These are phyloP conservation scores for Irpex sp. DNA, from an alignment of 1,284 basidiomycete genomes.

Conservation along the genomic window DNA sequence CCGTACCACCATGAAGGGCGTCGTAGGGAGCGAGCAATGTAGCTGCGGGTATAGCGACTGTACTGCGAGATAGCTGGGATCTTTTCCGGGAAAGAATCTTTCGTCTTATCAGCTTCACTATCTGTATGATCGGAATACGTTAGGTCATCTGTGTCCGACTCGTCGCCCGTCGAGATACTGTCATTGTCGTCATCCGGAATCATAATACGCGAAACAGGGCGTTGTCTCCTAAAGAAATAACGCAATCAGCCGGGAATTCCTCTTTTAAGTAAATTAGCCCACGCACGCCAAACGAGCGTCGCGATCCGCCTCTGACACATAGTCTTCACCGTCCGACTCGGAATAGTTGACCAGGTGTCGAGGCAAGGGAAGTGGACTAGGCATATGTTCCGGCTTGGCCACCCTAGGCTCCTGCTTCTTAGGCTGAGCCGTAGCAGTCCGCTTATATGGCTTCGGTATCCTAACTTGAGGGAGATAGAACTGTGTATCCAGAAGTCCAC, in stretches of 20 bases:
- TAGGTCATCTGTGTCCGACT: conserved; percentile 70
- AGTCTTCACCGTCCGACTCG: conserved; percentile 66
- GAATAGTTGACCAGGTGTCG: conserved; percentile 26
- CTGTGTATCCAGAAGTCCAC: conserved; percentile 34
- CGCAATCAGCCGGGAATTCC: neutral
- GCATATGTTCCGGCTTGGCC: neutral
- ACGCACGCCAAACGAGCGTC: conserved; percentile 62
- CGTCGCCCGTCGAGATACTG: conserved; percentile 63
- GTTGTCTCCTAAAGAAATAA: conserved; percentile 40
- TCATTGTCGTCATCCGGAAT: conserved; percentile 40
- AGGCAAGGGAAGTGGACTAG: neutral
- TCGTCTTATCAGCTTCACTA: conserved; percentile 3
- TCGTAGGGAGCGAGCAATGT: conserved; percentile 20
- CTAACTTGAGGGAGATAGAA: conserved; percentile 43
- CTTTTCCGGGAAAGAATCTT: conserved; percentile 10
- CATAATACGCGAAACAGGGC: conserved; percentile 32
- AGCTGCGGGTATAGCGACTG: conserved; percentile 28
- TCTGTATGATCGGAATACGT: conserved; percentile 2
- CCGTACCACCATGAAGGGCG: conserved; percentile 31
- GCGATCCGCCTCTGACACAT: conserved; percentile 57
- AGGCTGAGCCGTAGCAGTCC: neutral
- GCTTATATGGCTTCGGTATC: neutral
- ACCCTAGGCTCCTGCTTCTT: neutral
- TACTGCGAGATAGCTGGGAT: conserved; percentile 21
- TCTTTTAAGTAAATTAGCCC: conserved; percentile 20